Base-by-base conservation (phyloP, 768 basidiomycete species). In the Collybia nuda region DNA sequence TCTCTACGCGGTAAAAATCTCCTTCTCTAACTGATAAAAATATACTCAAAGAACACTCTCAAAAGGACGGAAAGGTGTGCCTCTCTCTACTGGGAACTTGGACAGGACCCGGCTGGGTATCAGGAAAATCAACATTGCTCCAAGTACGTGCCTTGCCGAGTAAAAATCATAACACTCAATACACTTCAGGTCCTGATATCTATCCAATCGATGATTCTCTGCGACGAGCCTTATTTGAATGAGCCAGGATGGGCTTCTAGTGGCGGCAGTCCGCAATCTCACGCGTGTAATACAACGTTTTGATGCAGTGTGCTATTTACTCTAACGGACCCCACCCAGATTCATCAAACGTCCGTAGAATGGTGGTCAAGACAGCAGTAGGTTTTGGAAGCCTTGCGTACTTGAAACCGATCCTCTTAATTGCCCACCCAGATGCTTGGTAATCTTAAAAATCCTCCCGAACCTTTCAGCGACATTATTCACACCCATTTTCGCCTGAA, bases 171-270 rank as follows among this genome's bases (percentile, higher is more conserved):
- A 32, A 22, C 76, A 75, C 58, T 85, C 77, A 18, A 78, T 15
- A 63, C 82, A 35, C 64, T 80, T 1, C 81, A 96, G 80, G 91
- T 95, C 32, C 76, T 98, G 37, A 90, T 97, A 35, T 95, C 93
- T 14, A 95, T 98, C 26, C 95, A 97, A 72, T 93, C 91, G 14
- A 93, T 98, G 90, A 96, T 97, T 57, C 73, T 97, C 21, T 94
- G 90, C 54, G 95, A 96, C 17, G 94, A 93, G 60, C 91, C 95
- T 7, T 96, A 94, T 64, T 67, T 93, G 53, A 96, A 96, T 57
- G 94, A 98, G 65, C 94, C 94, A 17, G 93, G 88, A 21, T 91
- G 90, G 90, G 85, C 90, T 18, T 69, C 69, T 37, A 79, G 81
- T 50, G 82, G 77, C 14, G 92, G 92, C 22, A 88, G 85, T 21